Evolutionary conservation across 1,284 basidiomycete species (phyloP).

Genomic region (Amylostereum chailletii): DNA sequence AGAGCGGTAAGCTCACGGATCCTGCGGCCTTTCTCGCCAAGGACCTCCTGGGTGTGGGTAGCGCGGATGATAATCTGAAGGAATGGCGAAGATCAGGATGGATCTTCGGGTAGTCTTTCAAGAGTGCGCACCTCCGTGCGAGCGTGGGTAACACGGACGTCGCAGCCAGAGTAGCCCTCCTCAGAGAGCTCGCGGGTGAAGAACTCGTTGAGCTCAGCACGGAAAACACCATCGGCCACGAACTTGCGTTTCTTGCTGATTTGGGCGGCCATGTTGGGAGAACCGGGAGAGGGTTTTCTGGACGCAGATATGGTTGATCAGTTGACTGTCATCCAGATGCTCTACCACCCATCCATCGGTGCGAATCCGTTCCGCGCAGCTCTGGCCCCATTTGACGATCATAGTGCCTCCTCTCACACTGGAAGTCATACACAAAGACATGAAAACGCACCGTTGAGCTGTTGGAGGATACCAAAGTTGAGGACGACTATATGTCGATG

Average conservation of each 20-base stretch:
- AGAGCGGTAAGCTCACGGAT: conserved; percentile 98
- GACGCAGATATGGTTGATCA: conserved; percentile 4
- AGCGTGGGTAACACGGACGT: conserved; percentile 99
- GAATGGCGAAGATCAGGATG: background rate
- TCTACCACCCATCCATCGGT: conserved; percentile 6
- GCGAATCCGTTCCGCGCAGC: background rate
- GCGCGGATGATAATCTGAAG: conserved; percentile 98
- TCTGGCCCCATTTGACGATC: too few relatives aligned
- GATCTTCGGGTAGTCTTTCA: background rate
- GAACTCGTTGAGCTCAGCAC: conserved; percentile 97
- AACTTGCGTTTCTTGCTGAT: conserved; percentile 98
- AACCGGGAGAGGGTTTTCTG: conserved; percentile 5
- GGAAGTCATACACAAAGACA: too few relatives aligned
- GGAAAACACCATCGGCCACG: conserved; percentile 97
- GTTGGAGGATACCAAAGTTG: too few relatives aligned
- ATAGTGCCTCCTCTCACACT: too few relatives aligned
- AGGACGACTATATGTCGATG: too few relatives aligned
- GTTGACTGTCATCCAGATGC: conserved; percentile 3
- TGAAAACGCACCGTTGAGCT: too few relatives aligned
- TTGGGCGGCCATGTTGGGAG: conserved; percentile 62
- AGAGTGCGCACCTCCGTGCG: conserved; percentile 75
- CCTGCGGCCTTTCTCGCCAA: conserved; percentile 99
- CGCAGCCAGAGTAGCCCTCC: conserved; percentile 99
- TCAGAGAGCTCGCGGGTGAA: conserved; percentile 98
- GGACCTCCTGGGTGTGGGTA: conserved; percentile 99